Base-by-base conservation (phyloP, 495 filamentous ascomycete genomes). In the Xylaria nigripes region DNA sequence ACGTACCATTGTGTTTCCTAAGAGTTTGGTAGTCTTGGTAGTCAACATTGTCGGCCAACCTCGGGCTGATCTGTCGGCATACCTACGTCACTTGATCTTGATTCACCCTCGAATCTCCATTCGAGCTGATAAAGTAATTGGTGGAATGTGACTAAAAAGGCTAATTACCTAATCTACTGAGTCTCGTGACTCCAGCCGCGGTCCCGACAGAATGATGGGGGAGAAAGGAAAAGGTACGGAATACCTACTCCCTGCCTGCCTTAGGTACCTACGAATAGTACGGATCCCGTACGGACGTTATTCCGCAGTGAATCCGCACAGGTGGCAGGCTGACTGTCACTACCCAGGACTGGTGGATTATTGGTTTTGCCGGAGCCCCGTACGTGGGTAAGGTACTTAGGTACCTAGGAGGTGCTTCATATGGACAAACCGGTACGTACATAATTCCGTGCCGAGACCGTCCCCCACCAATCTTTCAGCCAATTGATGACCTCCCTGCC, bases 11-110 rank as follows among this genome's bases (percentile, higher is more conserved):
- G n/a, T 22, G 34, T 23, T 32, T 13, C 15, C 25, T n/a, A 36
- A 23, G 18, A 27, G 51, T 45, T 46, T 49, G 58, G 6, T 25
- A n/a, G n/a, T n/a, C n/a, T n/a, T n/a, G n/a, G n/a, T n/a, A n/a
- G n/a, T n/a, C n/a, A 45, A 24, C 6, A 12, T 62, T 62, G 59
- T 54, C 64, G 64, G 64, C 52, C 34, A 62, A 42, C 51, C 62
- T 62, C 61, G 63, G 47, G 50, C 44, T 8, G 32, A 12, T 7
- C 18, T 18, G 38, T 27, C 49, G 40, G 50, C 40, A 41, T 55
- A 55, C n/a, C n/a, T n/a, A n/a, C 53, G 53, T 55, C 53, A 55
- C 53, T 54, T n/a, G 32, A 2, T 13, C 27, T 27, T 16, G n/a
- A 30, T 10, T 10, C 4, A 30, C 10, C 5, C 32, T 9, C 15